Base-by-base conservation (phyloP, 2,329 filamentous ascomycete genomes). In the Ceratocystis lukuohia region DNA sequence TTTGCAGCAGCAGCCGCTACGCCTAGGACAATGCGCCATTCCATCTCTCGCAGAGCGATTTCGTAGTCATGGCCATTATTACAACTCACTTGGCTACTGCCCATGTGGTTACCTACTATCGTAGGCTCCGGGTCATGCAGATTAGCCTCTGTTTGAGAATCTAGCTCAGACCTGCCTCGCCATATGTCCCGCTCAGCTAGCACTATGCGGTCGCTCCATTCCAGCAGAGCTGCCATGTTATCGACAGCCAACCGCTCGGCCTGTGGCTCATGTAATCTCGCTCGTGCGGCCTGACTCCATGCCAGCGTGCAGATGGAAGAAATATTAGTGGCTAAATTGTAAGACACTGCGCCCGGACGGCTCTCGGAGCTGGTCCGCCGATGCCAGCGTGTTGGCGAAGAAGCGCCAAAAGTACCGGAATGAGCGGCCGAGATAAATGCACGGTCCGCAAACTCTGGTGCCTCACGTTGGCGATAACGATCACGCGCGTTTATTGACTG, bases 271-370 rank as follows among this genome's bases (percentile, higher is more conserved):
- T 72, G 63, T 10, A 72, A 68, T 7, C 74, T 70, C 48, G 73
- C 71, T n/a, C 71, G 70, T 57, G 71, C 71, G 28, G 74, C 71
- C 17, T 71, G 71, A 10, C 68, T 68, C 74, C 73, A 75, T 2
- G 74, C 62, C 67, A 72, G 69, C 46, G 69, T 70, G 69, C 73
- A 74, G 45, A 76, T 74, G 45, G 61, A 67, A 45, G 70, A 72
- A 20, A 71, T 66, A 67, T 75, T 75, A 44, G 70, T 69, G 17
- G 74, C 70, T 1, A 76, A 37, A 17, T 68, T 66, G 25, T 65
- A 57, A 8, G 71, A 17, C 69, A 73, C 3, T 71, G 65, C 10
- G n/a, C 63, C 37, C 1, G 70, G 59, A 25, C 41, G 45, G 17
- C 5, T 7, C 57, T 41, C 8, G 8, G 30, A 59, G 17, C 61